These are phyloP conservation scores for Rhodotorula sp. DNA, from an alignment of 1,284 basidiomycete species.

Conservation along the genomic window DNA sequence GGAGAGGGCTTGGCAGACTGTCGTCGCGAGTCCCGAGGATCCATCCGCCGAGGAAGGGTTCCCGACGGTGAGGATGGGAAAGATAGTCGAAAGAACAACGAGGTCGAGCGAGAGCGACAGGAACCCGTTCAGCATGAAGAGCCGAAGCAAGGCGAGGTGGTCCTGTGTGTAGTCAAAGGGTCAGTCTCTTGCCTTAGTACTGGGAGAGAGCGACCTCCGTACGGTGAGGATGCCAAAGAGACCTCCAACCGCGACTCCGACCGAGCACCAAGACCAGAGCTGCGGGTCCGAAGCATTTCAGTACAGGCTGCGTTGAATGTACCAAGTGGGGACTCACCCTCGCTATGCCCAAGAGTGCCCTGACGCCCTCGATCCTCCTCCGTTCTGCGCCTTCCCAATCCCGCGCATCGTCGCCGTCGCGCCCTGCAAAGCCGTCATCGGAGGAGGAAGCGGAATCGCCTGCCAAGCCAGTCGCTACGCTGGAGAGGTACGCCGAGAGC, in stretches of 20 bases:
- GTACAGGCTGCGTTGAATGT: neutral
- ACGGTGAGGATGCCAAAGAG: conserved; percentile 11
- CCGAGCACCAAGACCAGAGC: conserved; percentile 20
- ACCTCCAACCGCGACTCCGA: conserved; percentile 5
- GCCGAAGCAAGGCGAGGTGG: conserved; percentile 23
- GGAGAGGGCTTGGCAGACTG: conserved; percentile 28
- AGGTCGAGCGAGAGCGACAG: conserved; percentile 27
- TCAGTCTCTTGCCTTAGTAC: no score
- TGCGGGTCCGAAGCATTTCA: neutral
- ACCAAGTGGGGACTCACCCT: conserved; percentile 9
- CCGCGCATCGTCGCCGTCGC: neutral
- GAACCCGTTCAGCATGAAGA: conserved; percentile 35
- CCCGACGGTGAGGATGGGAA: conserved; percentile 12
- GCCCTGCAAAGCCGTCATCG: neutral
- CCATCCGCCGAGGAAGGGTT: conserved; percentile 10
- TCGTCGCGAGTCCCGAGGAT: conserved; percentile 14
- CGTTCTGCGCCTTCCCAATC: conserved; percentile 11
- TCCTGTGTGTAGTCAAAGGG: neutral
- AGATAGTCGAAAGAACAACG: conserved; percentile 19
- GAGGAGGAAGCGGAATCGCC: neutral
- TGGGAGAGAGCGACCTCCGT: neutral
- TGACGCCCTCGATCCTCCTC: conserved; percentile 16
- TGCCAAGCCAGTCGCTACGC: neutral
- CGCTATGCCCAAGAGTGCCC: conserved; percentile 15
- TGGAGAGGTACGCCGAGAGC: conserved; percentile 4